Evolutionary conservation across 345 rosid species (phyloP), one percentile per base, ranked within the genome.

Genomic region (Boechera stricta): DNA sequence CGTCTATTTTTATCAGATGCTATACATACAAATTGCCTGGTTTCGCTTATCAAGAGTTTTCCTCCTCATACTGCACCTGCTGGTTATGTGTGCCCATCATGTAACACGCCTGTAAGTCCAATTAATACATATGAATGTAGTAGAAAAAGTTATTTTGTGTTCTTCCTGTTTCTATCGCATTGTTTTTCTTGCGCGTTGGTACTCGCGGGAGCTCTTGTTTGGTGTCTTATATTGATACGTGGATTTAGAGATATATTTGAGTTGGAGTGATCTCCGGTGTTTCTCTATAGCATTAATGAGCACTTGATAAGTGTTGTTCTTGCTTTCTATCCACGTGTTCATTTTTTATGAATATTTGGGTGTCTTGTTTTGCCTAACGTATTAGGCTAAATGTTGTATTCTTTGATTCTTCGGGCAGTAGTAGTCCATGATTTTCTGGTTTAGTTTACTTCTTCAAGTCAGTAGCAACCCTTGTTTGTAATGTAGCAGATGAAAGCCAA

Each of bases 31-130:
- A 87, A 68, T 79, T 96, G 99, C 82, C 83, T 96, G 91, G 82
- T 80, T 80, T 87, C 97, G 5, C 95, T 82, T 74, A 79, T 91
- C 82, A 86, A 90, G 83, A 86, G 93, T 81, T 96, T 89, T 86
- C 98, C 99, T 57, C 89, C 85, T 0, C 98, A 95, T 62, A 95
- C 98, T 65, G 97, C 99, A 66, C 98, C 98, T 5, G 98, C 99
- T 76, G 99, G 99, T 77, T 95, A 90, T 18, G 83, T 65, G 62
- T 95, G 99, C 73, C 98, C 98, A 65, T 85, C 85, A 5, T 95
- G 99, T 80, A 88, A 93, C 69, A 88, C 93, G 54, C 73, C 89
- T 72, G 99, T 95, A 89, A 86, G 92, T 1, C 68, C 33, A 66
- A 38, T 67, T 26, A 12, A 72, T 66, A 52, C 4, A 7, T 67